phyloP scores from a whole-genome alignment of 2,329 filamentous ascomycete species.

The Penicillium janthinellum region DNA sequence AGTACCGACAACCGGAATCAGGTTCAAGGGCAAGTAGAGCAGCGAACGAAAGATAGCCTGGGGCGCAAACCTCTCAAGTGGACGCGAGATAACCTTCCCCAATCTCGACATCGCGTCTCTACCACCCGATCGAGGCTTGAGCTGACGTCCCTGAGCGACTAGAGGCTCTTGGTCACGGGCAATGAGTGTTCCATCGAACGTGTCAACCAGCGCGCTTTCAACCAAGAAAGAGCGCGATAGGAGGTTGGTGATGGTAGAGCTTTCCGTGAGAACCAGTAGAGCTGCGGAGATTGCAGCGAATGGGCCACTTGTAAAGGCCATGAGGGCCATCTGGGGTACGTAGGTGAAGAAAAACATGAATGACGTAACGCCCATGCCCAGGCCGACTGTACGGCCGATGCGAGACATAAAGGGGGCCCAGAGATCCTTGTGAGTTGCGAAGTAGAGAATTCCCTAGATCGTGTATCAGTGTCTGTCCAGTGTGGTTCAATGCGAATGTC shows the following conservation, averaged over 20 bases:
- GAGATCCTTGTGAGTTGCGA: conserved; percentile 58
- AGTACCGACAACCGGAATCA: conserved; percentile 87
- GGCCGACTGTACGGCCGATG: conserved; percentile 63
- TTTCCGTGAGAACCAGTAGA: conserved; percentile 63
- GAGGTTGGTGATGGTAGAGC: conserved; percentile 52
- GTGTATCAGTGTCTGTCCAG: neutral
- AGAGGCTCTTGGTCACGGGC: conserved; percentile 59
- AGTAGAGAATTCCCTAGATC: conserved; percentile 61
- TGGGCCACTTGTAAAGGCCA: conserved; percentile 82
- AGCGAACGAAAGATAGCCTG: conserved; percentile 72
- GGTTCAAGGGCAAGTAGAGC: conserved; percentile 87
- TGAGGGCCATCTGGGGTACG: conserved; percentile 76
- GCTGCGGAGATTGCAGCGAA: conserved; percentile 63
- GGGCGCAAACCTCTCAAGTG: conserved; percentile 53
- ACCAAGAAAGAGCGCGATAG: conserved; percentile 73
- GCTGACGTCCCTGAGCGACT: conserved; percentile 72
- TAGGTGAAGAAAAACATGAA: conserved; percentile 90
- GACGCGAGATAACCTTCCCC: conserved; percentile 59
- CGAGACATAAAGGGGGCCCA: conserved; percentile 62
- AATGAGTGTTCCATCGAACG: conserved; percentile 75
- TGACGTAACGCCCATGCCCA: conserved; percentile 71
- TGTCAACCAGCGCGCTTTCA: conserved; percentile 80
- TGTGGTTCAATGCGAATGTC: neutral
- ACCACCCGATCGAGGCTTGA: conserved; percentile 55
- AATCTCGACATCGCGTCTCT: conserved; percentile 57